Conservation (phyloP, 805 yeast genomes). For the Candida nanaspora region DNA sequence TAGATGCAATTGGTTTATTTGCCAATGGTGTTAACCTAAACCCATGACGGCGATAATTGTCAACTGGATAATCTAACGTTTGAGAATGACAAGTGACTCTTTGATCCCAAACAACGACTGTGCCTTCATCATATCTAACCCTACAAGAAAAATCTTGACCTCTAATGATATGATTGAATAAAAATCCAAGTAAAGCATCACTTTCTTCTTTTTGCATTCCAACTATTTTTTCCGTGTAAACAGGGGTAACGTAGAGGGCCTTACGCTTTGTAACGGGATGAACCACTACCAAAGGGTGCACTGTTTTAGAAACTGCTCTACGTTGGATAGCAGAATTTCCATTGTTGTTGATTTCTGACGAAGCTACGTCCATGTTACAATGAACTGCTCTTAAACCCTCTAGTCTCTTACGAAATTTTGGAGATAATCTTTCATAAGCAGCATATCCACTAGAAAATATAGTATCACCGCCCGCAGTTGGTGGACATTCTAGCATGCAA, state of each 20-base stretch:
- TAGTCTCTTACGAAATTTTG: constrained; percentile 34
- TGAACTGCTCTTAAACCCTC: constrained; percentile 38
- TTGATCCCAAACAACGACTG: constrained; percentile 69
- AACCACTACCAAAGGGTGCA: constrained; percentile 55
- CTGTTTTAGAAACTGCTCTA: constrained; percentile 55
- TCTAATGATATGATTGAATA: constrained; percentile 37
- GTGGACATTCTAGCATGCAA: constrained; percentile 36
- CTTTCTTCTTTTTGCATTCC: constrained; percentile 65
- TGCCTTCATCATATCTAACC: constrained; percentile 55
- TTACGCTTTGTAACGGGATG: constrained; percentile 61
- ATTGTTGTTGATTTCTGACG: constrained; percentile 22
- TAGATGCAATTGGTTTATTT: constrained; percentile 41
- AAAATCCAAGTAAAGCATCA: constrained; percentile 44
- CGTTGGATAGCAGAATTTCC: constrained; percentile 37
- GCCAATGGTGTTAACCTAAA: constrained; percentile 62
- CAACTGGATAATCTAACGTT: constrained; percentile 51
- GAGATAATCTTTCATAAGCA: constrained; percentile 41
- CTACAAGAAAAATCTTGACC: constrained; percentile 42
- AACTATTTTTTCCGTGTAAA: constrained; percentile 53
- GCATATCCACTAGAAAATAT: constrained; percentile 37
- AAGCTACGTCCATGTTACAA: constrained; percentile 24
- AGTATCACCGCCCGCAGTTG: constrained; percentile 37
- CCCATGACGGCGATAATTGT: constrained; percentile 57
- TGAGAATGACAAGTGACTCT: constrained; percentile 59
- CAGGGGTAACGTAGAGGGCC: constrained; percentile 43